Evolutionary conservation across 1,284 basidiomycete genomes (phyloP), one percentile per base, ranked within the genome.

Genomic region (Pulveroboletus sp.): DNA sequence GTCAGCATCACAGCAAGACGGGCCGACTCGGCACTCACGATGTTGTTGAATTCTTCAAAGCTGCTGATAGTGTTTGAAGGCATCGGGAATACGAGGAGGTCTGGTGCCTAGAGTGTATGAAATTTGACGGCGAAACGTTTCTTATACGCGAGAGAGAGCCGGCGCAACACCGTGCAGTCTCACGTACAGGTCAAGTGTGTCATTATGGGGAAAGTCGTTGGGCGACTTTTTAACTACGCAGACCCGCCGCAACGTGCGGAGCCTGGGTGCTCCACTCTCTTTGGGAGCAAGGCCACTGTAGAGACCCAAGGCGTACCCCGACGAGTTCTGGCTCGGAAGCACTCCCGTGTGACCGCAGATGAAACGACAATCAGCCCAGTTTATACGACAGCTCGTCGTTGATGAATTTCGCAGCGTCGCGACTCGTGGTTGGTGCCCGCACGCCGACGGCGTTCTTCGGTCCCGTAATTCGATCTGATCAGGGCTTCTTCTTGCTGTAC

Each of bases 1-100:
- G 28, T 52, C 12, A 57, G 36, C 33, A 38, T 24, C 9, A 28
- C 26, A 4, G 15, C 18, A n/a, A 24, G 31, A 33, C 31, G 10
- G 7, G 14, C 17, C 18, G 12, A 25, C 12, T n/a, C 4, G 39
- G 20, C 18, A 56, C 68, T 52, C 49, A 63, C 68, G 8, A 65
- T 57, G 35, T 31, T 45, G 1, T 56, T 56, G 42, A 68, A 68
- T 20, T 62, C 63, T 31, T 62, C 46, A 24, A 47, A 47, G 25
- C 54, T 60, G 31, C 49, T 55, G 43, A 71, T 71, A 1, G 45
- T 52, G 9, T 52, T 66, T 4, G 48, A 56, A 48, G 60, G 43
- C 65, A 67, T 68, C 25, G 29, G 5, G 9, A 31, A 18, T 20
- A 25, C 31, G 33, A 28, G 46, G 15, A 22, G 20, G 31, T 18